phyloP scores from a whole-genome alignment of 208 protist species.

The Spongospora subterranea region DNA sequence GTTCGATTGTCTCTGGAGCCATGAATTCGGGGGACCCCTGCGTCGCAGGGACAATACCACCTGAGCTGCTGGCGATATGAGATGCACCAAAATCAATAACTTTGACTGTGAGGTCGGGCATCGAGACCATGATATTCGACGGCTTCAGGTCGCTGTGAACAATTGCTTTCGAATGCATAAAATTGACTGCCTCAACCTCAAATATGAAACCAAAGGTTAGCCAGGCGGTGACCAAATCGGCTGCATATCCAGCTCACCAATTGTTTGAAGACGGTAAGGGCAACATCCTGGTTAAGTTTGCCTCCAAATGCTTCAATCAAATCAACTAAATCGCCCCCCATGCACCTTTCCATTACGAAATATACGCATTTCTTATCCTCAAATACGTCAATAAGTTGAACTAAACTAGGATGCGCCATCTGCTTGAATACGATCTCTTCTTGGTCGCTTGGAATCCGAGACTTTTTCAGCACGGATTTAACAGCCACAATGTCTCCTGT shows the following conservation, averaged over 20 bases:
- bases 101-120: background rate
- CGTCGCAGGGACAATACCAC: background rate
- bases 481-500: background rate
- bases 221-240: background rate
- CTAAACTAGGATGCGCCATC: constrained; percentile 8
- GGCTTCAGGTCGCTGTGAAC: constrained; percentile 46
- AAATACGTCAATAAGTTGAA: constrained; percentile 25
- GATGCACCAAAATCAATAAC: constrained; percentile 53
- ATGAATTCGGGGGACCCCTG: constrained; percentile 50
- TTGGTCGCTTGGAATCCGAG: background rate
- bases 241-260: background rate
- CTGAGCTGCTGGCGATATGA: background rate
- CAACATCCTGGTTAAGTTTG: background rate
- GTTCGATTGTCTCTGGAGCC: constrained; percentile 11
- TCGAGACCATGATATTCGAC: background rate
- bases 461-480: background rate
- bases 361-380: constrained; percentile 46
- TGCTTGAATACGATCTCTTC: constrained; percentile 16
- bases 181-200: background rate
- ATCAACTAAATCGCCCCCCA: constrained; percentile 11
- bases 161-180: constrained; percentile 10
- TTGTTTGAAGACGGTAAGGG: background rate
- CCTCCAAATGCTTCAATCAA: background rate
- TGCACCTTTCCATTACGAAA: constrained; percentile 20
- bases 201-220: too few species aligned